These are phyloP conservation scores for Kwoniella botswanensis DNA, from an alignment of 768 basidiomycete species.

Conservation along the genomic window DNA sequence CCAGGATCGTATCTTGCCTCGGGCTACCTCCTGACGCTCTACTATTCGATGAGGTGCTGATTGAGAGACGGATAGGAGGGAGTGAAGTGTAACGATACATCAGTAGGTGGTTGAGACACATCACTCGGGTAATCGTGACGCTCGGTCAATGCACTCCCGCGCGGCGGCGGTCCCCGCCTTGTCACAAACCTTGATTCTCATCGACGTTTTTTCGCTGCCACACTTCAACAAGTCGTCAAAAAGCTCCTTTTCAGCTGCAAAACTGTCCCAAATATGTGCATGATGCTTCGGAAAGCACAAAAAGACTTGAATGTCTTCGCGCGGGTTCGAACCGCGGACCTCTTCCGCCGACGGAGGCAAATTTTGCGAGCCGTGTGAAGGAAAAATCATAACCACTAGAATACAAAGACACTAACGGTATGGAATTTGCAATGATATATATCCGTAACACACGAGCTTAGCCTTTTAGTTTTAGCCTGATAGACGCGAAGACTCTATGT, in stretches of 20 bases:
- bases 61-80: too few relatives aligned
- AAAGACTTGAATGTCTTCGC: neutral
- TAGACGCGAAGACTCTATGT: too few relatives aligned
- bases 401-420: slow-evolving; percentile 6
- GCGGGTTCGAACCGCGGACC: slow-evolving; percentile 11
- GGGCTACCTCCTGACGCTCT: neutral
- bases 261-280: neutral
- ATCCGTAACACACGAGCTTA: too few relatives aligned
- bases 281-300: neutral
- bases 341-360: too few relatives aligned
- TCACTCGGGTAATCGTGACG: neutral
- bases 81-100: too few relatives aligned
- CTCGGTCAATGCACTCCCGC: neutral
- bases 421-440: too few relatives aligned
- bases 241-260: neutral
- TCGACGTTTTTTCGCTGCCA: too few relatives aligned
- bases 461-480: too few relatives aligned
- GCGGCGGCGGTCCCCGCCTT: neutral
- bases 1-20: neutral
- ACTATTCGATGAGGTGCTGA: too few relatives aligned
- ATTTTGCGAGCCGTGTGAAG: too few relatives aligned
- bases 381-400: slow-evolving; percentile 9
- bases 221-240: neutral
- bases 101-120: too few relatives aligned
- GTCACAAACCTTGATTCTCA: neutral